Evolutionary conservation across 306 rosid species (phyloP), one percentile per base, ranked within the genome.

Genomic region (Hippophae tibetana): DNA sequence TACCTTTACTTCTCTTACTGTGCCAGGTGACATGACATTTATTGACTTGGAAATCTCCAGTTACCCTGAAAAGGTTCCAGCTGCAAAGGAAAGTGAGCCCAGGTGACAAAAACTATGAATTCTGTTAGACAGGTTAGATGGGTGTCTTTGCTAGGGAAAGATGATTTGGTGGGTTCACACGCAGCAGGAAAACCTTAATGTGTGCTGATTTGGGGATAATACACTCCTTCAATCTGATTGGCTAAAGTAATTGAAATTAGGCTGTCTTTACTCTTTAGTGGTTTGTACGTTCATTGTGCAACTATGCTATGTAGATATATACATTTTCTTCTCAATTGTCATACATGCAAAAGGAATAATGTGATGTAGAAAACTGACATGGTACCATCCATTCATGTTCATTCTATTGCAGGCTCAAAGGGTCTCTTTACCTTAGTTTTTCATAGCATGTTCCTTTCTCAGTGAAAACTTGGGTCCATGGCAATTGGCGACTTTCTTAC

Each of bases 31-130:
- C 70, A 74, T 93, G 85, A 75, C 97, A 6, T 79, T 93, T 43
- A 80, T 86, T 53, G 97, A 88, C 71, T 81, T 93, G 84, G 97
- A 93, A 65, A 56, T 81, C 54, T 73, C 90, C 62, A 72, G 77
- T 69, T 93, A 78, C 82, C 90, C 99, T 9, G 74, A 83, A 6
- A 65, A 84, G 48, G 99, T 93, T 54, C 82, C 97, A 58, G 83
- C 94, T 5, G 97, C 75, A 56, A 85, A 82, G 72, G 78, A 68
- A 64, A 60, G 71, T 14, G 74, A 57, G 49, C 58, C 56, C 13
- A 79, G 81, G 82, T 77, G 79, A 85, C 64, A 48, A 42, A 25
- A 50, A 64, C 60, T n/a, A 57, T 52, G 58, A 64, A n/a, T 14
- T 62, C 38, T 38, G 66, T 50, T 64, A 64, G 59, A 56, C 68